Conservation (phyloP, 2,329 filamentous ascomycete species). For the Fusarium oligoseptatum region DNA sequence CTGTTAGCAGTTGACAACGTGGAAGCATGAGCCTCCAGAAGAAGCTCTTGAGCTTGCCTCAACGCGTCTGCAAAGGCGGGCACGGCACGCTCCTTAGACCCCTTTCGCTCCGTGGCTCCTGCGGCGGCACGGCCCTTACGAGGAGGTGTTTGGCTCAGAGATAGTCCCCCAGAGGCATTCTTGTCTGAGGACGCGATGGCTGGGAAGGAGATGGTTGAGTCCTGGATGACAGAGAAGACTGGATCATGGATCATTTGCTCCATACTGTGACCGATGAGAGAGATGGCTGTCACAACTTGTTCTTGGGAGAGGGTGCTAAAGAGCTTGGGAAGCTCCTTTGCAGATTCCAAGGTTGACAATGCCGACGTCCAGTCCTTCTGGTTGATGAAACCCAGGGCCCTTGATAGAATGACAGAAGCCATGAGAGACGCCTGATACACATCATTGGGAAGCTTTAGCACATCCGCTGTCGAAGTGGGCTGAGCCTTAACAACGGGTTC, state of each 20-base stretch:
- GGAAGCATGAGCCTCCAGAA: constrained; percentile 73
- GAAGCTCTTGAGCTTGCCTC: constrained; percentile 73
- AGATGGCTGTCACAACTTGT: constrained; percentile 75
- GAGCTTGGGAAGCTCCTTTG: constrained; percentile 59
- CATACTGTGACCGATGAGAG: constrained; percentile 76
- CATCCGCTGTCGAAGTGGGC: constrained; percentile 29
- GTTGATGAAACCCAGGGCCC: constrained; percentile 60
- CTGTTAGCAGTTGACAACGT: constrained; percentile 68
- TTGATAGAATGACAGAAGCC: constrained; percentile 52
- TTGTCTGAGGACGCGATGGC: constrained; percentile 68
- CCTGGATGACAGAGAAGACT: constrained; percentile 89
- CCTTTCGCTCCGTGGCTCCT: constrained; percentile 41
- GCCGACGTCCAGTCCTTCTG: constrained; percentile 71
- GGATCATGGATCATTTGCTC: constrained; percentile 83
- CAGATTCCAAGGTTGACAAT: constrained; percentile 65
- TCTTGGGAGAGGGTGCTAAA: constrained; percentile 59
- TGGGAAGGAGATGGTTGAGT: constrained; percentile 91
- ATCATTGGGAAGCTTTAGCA: constrained; percentile 46
- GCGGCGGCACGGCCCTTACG: constrained; percentile 46
- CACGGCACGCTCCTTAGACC: constrained; percentile 47
- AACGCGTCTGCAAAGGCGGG: constrained; percentile 70
- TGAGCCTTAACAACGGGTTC: constrained; percentile 44
- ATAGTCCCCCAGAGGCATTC: constrained; percentile 52
- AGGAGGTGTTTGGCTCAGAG: constrained; percentile 54
- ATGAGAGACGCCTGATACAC: constrained; percentile 55